Conservation (phyloP, 78 protist species). For the Cavenderia fasciculata region DNA sequence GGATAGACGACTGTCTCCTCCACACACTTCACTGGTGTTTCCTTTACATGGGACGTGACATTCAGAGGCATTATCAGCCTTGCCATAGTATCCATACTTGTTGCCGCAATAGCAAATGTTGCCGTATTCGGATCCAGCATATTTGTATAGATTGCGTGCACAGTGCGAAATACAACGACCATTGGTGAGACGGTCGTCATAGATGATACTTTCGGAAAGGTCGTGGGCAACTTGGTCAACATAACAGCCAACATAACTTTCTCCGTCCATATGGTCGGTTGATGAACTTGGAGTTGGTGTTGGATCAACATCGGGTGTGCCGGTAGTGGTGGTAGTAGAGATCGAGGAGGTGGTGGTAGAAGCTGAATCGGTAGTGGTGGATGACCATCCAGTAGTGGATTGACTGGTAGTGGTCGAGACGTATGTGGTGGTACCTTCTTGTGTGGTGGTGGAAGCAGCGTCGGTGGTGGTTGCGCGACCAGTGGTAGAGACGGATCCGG, state of each 20-base stretch:
- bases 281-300: neutral
- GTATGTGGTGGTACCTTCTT: neutral
- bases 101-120: conserved; percentile 43
- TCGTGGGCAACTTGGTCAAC: conserved; percentile 40
- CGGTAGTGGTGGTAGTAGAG: neutral
- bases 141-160: conserved; percentile 8
- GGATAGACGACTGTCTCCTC: conserved; percentile 15
- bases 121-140: conserved; percentile 25
- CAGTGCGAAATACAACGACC: conserved; percentile 19
- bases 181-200: conserved; percentile 8
- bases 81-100: conserved; percentile 36
- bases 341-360: neutral
- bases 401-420: neutral
- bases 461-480: neutral
- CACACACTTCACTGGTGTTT: conserved; percentile 22
- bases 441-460: neutral
- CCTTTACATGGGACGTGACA: conserved; percentile 20
- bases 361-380: conserved; percentile 1
- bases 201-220: neutral
- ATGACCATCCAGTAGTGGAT: neutral
- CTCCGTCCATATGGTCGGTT: neutral
- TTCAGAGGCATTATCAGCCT: neutral
- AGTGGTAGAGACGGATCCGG: neutral
- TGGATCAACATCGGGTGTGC: neutral
- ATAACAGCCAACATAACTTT: conserved; percentile 31